Base-by-base conservation (phyloP, 306 rosid species). In the Trifolium subterraneum region DNA sequence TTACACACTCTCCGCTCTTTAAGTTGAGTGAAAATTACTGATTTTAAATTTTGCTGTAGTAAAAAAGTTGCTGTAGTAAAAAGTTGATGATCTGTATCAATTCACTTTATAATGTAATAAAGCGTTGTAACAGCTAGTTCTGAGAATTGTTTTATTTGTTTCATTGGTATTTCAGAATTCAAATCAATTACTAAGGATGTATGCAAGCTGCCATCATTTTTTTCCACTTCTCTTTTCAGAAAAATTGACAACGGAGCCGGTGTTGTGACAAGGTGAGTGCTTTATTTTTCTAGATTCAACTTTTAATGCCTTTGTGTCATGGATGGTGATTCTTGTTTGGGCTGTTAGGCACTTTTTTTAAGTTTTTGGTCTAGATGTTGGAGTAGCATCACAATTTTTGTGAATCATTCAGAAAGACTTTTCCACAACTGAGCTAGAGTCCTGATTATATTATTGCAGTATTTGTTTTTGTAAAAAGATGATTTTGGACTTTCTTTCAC, bases 141-240 rank as follows among this genome's bases (percentile, higher is more conserved):
- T 79, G 56, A 75, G 65, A 81, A 73, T 58, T 69, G 52, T 75
- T 68, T 64, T 84, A 76, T 82, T 82, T 77, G 41, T 78, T 73
- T 70, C 59, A 69, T 67, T 84, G 80, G 61, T 38, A 56, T 89
- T 66, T 69, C 97, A 95, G 99, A 95, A 51, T 92, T 95, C 81
- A 95, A 90, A 82, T 66, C 84, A 76, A 82, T 87, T 75, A 88
- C 92, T 25, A 92, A 90, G 89, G 99, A 95, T 64, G 84, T 95
- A 27, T 95, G 99, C 96, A 95, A 89, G 93, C 93, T 95, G 87
- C 99, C 99, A 66, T 95, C 99, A 48, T 95, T 90, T 81, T 87
- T 95, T 84, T 92, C 97, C 23, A 60, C 90, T 1, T 81, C 89
- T 27, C 93, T 95, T 79, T 95, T 95, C 86, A 82, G 70, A 84